Base-by-base conservation (phyloP, 169 alveolate genomes). In the Cystoisospora suis region DNA sequence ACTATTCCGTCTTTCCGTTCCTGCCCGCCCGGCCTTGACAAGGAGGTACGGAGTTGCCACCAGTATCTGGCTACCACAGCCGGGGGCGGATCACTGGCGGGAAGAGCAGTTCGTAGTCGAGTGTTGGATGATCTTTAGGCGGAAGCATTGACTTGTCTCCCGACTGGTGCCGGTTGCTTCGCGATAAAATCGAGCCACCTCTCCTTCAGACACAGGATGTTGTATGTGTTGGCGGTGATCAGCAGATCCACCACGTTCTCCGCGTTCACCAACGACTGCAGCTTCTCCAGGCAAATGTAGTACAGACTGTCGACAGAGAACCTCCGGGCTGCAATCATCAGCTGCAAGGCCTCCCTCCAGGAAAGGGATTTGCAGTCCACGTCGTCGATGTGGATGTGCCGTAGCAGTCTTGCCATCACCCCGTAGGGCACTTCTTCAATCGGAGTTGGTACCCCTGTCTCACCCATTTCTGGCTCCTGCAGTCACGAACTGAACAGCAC, bases 371-470 rank as follows among this genome's bases (percentile, higher is more conserved):
- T 29, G 32, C 91, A 90, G n/a, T n/a, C n/a, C 38, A 95, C 79
- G 38, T 58, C 46, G 86, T 96, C 98, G 20, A 97, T 95, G 91
- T 96, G 96, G 12, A 96, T 53, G 89, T 96, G 96, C 45, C 86
- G 90, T 17, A 96, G 83, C 88, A 96, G 86, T 38, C 93, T 93
- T 40, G 88, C 89, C 86, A 96, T 95, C 9, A n/a, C 92, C 75
- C 77, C 92, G 80, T 77, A 85, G 6, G 70, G 72, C n/a, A 87
- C 81, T 61, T 80, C 91, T 36, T 47, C 81, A 27, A 87, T 32
- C 85, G 75, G 87, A 86, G 92, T 27, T 94, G 89, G 80, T 90
- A 83, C 53, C 93, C 94, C 79, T 32, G 32, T 69, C 70, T 65
- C 44, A 47, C 75, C 77, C 61, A 53, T 90, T 58, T 61, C 59